Evolutionary conservation across 768 basidiomycete genomes (phyloP), one percentile per base, ranked within the genome.

Genomic region (Crassisporium funariophilum): DNA sequence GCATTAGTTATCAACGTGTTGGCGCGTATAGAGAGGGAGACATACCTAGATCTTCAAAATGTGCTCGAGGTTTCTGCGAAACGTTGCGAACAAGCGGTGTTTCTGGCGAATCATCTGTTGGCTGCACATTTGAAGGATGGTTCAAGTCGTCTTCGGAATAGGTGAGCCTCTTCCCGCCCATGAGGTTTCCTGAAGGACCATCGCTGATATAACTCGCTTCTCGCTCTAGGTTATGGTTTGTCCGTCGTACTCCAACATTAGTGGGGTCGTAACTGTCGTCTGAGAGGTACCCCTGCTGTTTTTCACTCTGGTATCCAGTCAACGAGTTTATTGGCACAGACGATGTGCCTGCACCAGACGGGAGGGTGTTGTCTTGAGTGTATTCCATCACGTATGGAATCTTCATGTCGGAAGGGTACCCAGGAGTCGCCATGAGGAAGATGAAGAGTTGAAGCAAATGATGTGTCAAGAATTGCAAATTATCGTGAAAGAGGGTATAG

Each of bases 1-100:
- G 4, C 37, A 40, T 15, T 19, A 49, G n/a, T 31, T 8, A 42
- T 22, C 29, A 20, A 23, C 41, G 17, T 42, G 9, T 15, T n/a
- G 5, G 15, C 13, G 34, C 16, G 19, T 9, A 11, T 12, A 35
- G 20, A 40, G n/a, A 20, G 36, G 20, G 31, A 17, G 19, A 49
- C 68, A 16, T 47, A 83, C 83, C 84, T 50, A 86, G 57, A 58
- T 84, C 78, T 50, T 83, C 71, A 55, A 76, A 82, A 24, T 64
- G 62, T 20, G 68, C 62, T 40, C 61, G 68, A 12, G 69, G 71
- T 41, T 70, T 67, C 31, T 63, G 71, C 29, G 73, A 68, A 19
- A 75, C 74, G 52, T 76, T 75, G 16, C 64, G 66, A 31, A 83
- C 69, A n/a, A 86, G 65, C 6, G 76, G 66, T 3, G 60, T 61